Conservation (phyloP, 192 early-diverging fungal genomes). For the Haplosporangium gracile region DNA sequence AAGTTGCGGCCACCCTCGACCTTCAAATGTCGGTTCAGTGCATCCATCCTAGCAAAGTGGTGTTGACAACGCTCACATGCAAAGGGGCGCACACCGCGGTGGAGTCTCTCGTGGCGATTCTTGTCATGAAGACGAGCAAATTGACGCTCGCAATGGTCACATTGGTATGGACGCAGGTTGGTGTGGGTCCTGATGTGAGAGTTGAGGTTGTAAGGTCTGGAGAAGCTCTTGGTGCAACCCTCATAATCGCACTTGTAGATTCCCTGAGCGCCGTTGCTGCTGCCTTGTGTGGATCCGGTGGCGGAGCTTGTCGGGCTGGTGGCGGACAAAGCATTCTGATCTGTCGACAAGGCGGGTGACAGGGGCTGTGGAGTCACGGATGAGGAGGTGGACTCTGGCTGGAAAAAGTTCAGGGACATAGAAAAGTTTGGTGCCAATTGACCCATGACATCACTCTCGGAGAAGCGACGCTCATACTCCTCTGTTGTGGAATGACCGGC, state of each 20-base stretch:
- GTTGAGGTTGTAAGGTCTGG: constrained; percentile 81
- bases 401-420: constrained; percentile 5
- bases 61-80: constrained; percentile 82
- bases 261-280: neutral
- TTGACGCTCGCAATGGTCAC: constrained; percentile 78
- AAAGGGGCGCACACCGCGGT: constrained; percentile 83
- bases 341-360: neutral
- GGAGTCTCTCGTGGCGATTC: constrained; percentile 87
- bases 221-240: constrained; percentile 79
- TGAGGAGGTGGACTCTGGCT: neutral
- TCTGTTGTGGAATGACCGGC: neutral
- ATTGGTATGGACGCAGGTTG: constrained; percentile 79
- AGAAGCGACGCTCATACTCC: constrained; percentile 33
- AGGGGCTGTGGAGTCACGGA: neutral
- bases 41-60: constrained; percentile 86
- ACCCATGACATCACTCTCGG: constrained; percentile 34
- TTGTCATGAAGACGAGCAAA: constrained; percentile 95
- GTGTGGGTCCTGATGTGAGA: constrained; percentile 84
- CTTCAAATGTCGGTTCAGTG: constrained; percentile 79
- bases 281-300: neutral
- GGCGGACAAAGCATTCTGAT: neutral
- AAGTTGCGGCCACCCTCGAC: constrained; percentile 53
- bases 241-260: constrained; percentile 68
- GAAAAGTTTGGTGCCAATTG: constrained; percentile 19
- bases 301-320: neutral